These are phyloP conservation scores for Copromyces sp. DNA, from an alignment of 495 filamentous ascomycete species.

Conservation along the genomic window DNA sequence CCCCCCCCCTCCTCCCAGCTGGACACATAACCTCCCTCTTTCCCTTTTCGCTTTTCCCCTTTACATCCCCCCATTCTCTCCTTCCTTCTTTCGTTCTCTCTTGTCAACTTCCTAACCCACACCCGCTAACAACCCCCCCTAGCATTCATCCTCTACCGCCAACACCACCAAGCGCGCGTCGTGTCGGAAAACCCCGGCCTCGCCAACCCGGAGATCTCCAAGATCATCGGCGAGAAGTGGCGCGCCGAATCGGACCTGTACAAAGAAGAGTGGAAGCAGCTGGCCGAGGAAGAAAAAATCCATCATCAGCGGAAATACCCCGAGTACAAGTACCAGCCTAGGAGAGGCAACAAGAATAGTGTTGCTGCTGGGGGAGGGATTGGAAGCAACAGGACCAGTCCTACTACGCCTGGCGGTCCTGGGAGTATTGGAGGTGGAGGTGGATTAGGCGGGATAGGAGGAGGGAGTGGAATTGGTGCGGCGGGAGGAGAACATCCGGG, in stretches of 20 bases:
- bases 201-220: conserved; percentile 94
- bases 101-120: not conserved
- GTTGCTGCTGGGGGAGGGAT: not conserved
- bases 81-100: not conserved
- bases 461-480: not conserved
- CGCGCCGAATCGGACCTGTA: conserved; percentile 58
- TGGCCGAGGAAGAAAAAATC: conserved; percentile 91
- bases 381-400: not conserved
- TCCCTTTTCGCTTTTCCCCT: no score
- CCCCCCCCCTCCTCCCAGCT: no score
- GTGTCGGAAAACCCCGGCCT: conserved; percentile 76
- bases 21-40: no score
- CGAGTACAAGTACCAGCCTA: conserved; percentile 88
- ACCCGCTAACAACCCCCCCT: conserved; percentile 10
- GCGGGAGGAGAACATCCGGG: conserved; percentile 29
- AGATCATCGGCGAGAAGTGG: conserved; percentile 96
- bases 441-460: not conserved
- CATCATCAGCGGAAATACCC: conserved; percentile 87
- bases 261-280: conserved; percentile 78
- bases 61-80: not conserved
- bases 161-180: conserved; percentile 78
- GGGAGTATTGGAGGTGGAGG: not conserved
- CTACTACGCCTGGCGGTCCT: not conserved
- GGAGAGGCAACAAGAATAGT: conserved; percentile 49
- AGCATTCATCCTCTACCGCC: conserved; percentile 98